These are phyloP conservation scores for Lentinula boryana DNA, from an alignment of 768 basidiomycete genomes.

Conservation along the genomic window DNA sequence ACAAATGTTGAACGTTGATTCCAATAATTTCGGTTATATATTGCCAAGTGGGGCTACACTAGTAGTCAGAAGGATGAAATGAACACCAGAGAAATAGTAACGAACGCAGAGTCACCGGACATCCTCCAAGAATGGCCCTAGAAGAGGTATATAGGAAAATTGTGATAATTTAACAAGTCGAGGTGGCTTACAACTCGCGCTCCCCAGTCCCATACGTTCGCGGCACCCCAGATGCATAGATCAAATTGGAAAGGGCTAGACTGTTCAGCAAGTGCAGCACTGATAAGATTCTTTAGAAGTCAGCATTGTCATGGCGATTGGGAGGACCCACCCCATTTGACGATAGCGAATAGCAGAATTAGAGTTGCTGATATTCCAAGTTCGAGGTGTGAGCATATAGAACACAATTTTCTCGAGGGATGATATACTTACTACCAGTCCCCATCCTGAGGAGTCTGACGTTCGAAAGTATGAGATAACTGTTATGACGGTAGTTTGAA, in stretches of 20 bases:
- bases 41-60: slow-evolving; percentile 36
- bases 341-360: slow-evolving; percentile 54
- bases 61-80: background rate
- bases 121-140: slow-evolving; percentile 53
- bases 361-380: slow-evolving; percentile 33
- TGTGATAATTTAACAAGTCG: background rate
- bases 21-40: slow-evolving; percentile 42
- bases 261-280: slow-evolving; percentile 38
- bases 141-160: background rate
- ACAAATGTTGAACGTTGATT: slow-evolving; percentile 34
- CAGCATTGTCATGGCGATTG: background rate
- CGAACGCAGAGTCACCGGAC: slow-evolving; percentile 38
- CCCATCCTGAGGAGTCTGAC: slow-evolving; percentile 26
- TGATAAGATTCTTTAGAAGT: slow-evolving; percentile 11
- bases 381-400: background rate
- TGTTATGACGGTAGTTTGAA: background rate
- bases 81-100: background rate
- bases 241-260: slow-evolving; percentile 41
- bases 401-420: background rate
- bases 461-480: background rate
- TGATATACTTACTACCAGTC: slow-evolving; percentile 34
- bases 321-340: slow-evolving; percentile 39
- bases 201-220: slow-evolving; percentile 56
- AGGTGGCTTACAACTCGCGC: slow-evolving; percentile 35
- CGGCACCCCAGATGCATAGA: slow-evolving; percentile 51